Conservation (phyloP, 148 eudicot genomes). For the Spergularia marina region DNA sequence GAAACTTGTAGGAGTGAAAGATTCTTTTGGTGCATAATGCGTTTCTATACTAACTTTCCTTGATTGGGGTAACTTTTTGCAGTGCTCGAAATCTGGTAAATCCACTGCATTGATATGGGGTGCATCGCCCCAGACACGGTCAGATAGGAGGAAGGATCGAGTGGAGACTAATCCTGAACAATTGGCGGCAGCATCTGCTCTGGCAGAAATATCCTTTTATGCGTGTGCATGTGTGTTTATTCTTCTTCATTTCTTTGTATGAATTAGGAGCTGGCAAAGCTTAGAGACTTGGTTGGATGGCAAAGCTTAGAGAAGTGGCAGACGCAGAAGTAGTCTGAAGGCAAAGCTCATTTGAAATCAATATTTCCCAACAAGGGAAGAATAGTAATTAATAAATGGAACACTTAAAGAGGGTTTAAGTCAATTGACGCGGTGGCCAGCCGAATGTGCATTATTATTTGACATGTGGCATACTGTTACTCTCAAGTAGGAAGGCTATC, state of each 20-base stretch:
- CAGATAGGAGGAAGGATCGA: conserved; percentile 89
- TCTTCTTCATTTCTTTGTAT: conserved; percentile 4
- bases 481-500: too few species aligned
- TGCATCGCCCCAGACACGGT: conserved; percentile 91
- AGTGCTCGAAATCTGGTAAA: conserved; percentile 68
- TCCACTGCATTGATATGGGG: conserved; percentile 94
- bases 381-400: not conserved
- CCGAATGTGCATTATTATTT: not conserved
- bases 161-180: conserved; percentile 99
- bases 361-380: not conserved
- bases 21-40: not conserved
- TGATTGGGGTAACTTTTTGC: conserved; percentile 23
- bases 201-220: conserved; percentile 95
- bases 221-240: conserved; percentile 9
- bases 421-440: not conserved
- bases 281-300: not conserved
- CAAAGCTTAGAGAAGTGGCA: too few species aligned
- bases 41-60: not conserved
- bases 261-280: not conserved
- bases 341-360: not conserved
- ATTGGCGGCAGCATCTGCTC: conserved; percentile 90
- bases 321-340: too few species aligned
- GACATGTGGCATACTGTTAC: too few species aligned
- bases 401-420: not conserved
- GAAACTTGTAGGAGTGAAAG: not conserved